These are phyloP conservation scores for Tephrocybe rancida DNA, from an alignment of 768 basidiomycete species.

Conservation along the genomic window DNA sequence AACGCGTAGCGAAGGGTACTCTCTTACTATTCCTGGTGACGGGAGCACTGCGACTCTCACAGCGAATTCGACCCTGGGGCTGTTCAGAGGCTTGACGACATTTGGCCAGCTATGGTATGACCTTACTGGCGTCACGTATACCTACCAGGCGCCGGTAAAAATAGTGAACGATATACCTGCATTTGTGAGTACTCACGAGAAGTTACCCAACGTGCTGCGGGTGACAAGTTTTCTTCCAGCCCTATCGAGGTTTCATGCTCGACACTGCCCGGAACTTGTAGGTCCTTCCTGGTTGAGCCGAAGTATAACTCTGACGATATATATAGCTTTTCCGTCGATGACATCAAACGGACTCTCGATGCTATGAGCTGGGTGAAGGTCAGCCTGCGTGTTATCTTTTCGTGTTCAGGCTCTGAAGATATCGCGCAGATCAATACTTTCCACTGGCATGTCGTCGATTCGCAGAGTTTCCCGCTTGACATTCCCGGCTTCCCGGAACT, in stretches of 20 bases:
- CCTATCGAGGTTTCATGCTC: conserved; percentile 77
- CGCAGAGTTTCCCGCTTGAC: conserved; percentile 75
- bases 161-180: conserved; percentile 64
- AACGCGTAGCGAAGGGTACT: conserved; percentile 61
- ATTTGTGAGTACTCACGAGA: conserved; percentile 54
- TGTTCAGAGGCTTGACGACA: conserved; percentile 76
- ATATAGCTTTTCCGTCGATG: conserved; percentile 58
- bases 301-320: neutral
- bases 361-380: conserved; percentile 79
- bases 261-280: conserved; percentile 82
- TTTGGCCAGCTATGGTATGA: conserved; percentile 74
- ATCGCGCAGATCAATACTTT: conserved; percentile 61
- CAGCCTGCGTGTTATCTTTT: conserved; percentile 37
- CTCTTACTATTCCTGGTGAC: conserved; percentile 52
- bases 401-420: conserved; percentile 43
- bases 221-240: too few relatives aligned
- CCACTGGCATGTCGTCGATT: conserved; percentile 85
- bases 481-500: conserved; percentile 65
- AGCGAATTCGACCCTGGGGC: conserved; percentile 66
- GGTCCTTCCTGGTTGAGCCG: conserved; percentile 22
- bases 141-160: conserved; percentile 54
- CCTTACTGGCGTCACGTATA: conserved; percentile 47
- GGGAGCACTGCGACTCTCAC: conserved; percentile 55
- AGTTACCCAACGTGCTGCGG: too few relatives aligned
- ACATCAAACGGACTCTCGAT: conserved; percentile 71